phyloP scores from a whole-genome alignment of 192 early-diverging fungal species.

The Podochytrium sp. region DNA sequence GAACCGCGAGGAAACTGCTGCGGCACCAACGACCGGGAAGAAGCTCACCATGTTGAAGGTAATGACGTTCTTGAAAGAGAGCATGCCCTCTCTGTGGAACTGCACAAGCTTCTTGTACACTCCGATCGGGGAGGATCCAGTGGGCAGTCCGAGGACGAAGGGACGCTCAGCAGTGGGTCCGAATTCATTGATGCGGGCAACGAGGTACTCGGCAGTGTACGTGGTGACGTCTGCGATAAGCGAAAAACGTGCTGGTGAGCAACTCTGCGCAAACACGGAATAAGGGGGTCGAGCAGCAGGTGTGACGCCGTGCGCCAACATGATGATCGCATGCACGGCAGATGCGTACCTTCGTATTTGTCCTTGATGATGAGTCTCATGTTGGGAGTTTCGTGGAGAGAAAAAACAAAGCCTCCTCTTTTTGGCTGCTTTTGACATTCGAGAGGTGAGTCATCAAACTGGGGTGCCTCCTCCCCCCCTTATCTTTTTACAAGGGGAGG shows the following conservation, averaged over 20 bases:
- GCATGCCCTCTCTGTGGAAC: conserved; percentile 65
- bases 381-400: neutral
- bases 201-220: conserved; percentile 73
- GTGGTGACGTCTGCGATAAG: neutral
- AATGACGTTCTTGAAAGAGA: conserved; percentile 81
- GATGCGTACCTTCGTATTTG: conserved; percentile 21
- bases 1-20: too few relatives aligned
- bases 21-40: neutral
- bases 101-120: conserved; percentile 80
- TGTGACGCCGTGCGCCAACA: neutral
- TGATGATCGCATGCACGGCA: neutral
- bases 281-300: neutral
- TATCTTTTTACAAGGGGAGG: too few relatives aligned
- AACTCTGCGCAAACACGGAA: neutral
- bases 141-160: conserved; percentile 86
- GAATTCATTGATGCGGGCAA: conserved; percentile 78
- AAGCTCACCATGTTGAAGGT: conserved; percentile 82
- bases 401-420: too few relatives aligned
- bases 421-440: neutral
- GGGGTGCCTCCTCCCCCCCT: too few relatives aligned
- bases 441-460: neutral
- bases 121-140: conserved; percentile 83
- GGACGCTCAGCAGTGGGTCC: conserved; percentile 72
- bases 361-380: conserved; percentile 37
- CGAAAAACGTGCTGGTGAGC: neutral